Base-by-base conservation (phyloP, 495 filamentous ascomycete genomes). In the Pseudoneurospora amorphoporcata region DNA sequence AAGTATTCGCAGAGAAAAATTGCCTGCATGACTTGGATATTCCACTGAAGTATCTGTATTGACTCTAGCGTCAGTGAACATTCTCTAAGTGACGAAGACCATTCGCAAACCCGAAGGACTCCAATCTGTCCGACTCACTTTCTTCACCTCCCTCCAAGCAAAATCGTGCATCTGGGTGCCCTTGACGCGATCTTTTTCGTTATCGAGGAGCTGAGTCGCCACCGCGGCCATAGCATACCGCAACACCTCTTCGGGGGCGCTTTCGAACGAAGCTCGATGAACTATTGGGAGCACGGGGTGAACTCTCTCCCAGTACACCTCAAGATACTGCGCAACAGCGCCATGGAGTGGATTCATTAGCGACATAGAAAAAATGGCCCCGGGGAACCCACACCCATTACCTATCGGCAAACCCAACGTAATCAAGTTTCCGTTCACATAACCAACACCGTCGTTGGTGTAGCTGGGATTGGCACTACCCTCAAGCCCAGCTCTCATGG, bases 1-100 rank as follows among this genome's bases (percentile, higher is more conserved):
- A 87, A 88, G 73, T 85, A 80, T 74, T 88, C 87, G 76, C 84
- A 87, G 23, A 88, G 80, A 47, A 88, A 79, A 73, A 88, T 86
- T 43, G 85, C 80, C 79, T 87, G 86, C 86, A 87, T 87, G 73
- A 82, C 80, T 69, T 83, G 79, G 40, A 86, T 77, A 77, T 75
- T 82, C 84, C 84, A 86, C 70, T 81, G 79, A 16, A 80, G 75
- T 41, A 78, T 75, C 82, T 85, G 70, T 70, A 70, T 72, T 37
- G 43, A 40, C 39, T 37, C 53, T 53, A 32, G 12, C 39, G 39
- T 32, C 69, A 45, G 42, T 37, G 35, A 19, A 43, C 32, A 42
- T 61, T 10, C 17, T 39, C 10, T 37, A 37, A n/a, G 42, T n/a
- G 35, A 32, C 35, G 9, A 40, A 35, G 40, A 35, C 23, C 53